Evolutionary conservation across 2,329 filamentous ascomycete species (phyloP).

Genomic region (Colletotrichum sp.): DNA sequence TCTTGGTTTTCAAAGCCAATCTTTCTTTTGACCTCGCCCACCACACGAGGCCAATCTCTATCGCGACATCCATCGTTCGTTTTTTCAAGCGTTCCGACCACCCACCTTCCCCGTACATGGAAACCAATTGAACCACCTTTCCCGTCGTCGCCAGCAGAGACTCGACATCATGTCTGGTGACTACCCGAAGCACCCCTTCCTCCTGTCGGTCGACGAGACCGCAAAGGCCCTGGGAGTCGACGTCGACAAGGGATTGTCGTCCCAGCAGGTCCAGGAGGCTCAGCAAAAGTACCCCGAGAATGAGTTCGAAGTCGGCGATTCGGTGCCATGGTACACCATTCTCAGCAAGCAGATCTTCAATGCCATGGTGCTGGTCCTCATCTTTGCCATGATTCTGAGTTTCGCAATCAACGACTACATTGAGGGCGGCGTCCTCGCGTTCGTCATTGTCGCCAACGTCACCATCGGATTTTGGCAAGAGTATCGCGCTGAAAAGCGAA

Average conservation of each 20-base stretch:
- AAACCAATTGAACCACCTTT: background rate
- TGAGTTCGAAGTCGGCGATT: conserved; percentile 72
- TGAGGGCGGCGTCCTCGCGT: conserved; percentile 70
- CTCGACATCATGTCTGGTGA: conserved; percentile 45
- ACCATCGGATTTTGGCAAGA: conserved; percentile 72
- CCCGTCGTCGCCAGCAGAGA: conserved; percentile 9
- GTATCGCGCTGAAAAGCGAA: conserved; percentile 69
- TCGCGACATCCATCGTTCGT: background rate
- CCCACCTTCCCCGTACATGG: background rate
- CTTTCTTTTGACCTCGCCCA: background rate
- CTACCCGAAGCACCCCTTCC: conserved; percentile 63
- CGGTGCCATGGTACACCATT: conserved; percentile 75
- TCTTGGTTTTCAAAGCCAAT: conserved; percentile 3
- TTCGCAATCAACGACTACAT: conserved; percentile 72
- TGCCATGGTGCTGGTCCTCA: conserved; percentile 79
- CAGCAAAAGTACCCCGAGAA: conserved; percentile 69
- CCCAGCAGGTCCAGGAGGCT: conserved; percentile 62
- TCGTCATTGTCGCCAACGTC: conserved; percentile 73
- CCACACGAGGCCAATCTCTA: background rate
- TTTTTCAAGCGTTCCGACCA: background rate
- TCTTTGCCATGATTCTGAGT: conserved; percentile 77
- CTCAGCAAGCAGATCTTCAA: conserved; percentile 76
- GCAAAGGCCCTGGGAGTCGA: conserved; percentile 66
- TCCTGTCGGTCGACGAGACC: conserved; percentile 67
- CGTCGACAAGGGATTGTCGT: conserved; percentile 70